Evolutionary conservation across 2,329 filamentous ascomycete genomes (phyloP).

Genomic region (Leptoxyphium fumago): DNA sequence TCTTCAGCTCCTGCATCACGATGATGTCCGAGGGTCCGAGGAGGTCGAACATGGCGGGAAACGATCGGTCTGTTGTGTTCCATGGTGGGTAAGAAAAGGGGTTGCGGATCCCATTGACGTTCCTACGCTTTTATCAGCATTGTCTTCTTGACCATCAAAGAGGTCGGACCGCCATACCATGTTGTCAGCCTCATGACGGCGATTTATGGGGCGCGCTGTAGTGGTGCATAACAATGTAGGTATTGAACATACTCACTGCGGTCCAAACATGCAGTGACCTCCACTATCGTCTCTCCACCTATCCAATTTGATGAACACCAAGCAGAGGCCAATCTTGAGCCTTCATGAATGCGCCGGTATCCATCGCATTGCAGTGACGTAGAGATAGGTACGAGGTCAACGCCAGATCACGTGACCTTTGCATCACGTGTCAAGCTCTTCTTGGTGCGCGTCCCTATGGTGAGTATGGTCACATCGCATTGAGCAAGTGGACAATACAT

Average conservation of each 20-base stretch:
- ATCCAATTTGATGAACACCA: no score
- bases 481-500: no score
- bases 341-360: no score
- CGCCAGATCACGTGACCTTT: not conserved
- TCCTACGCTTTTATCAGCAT: slow-evolving; percentile 21
- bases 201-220: not conserved
- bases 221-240: no score
- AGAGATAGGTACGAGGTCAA: not conserved
- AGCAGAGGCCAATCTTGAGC: no score
- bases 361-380: not conserved
- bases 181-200: slow-evolving; percentile 24
- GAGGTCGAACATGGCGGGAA: slow-evolving; percentile 74
- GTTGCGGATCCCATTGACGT: slow-evolving; percentile 40
- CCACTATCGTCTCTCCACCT: no score
- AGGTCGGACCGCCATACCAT: slow-evolving; percentile 10
- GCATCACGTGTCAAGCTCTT: not conserved
- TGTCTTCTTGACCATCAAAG: no score
- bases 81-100: slow-evolving; percentile 40
- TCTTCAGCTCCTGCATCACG: slow-evolving; percentile 91
- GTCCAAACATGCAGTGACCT: no score
- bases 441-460: no score
- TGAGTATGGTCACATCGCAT: no score
- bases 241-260: no score
- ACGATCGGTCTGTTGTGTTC: slow-evolving; percentile 28
- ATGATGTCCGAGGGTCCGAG: slow-evolving; percentile 76